A percentile compares a stretch with the other conserved stretches of the same genome.
Conservation (phyloP, 208 protist genomes). For the Endotrypanum monterogeii region DNA sequence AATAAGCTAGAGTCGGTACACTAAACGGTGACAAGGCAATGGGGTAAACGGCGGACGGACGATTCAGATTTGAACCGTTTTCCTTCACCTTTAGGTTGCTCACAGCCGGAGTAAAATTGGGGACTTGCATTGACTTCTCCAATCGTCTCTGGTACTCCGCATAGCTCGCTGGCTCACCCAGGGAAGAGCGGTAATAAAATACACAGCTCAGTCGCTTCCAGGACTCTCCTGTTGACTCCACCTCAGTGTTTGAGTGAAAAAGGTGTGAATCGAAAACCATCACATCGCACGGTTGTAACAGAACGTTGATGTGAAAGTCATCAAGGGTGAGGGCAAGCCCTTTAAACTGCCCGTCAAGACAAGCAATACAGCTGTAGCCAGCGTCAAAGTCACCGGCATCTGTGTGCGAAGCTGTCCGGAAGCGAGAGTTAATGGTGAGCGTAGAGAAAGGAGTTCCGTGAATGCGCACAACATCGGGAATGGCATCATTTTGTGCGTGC, state of each 20-base stretch:
- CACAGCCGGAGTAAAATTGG: constrained; percentile 15
- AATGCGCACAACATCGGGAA: constrained; percentile 90
- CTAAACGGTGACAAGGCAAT: constrained; percentile 57
- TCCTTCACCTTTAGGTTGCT: constrained; percentile 46
- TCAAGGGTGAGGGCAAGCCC: constrained; percentile 79
- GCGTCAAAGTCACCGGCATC: constrained; percentile 91
- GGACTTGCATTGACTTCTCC: constrained; percentile 30
- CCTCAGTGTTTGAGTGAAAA: constrained; percentile 92
- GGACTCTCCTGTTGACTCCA: constrained; percentile 46
- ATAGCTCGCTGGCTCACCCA: constrained; percentile 76
- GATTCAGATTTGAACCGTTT: constrained; percentile 71
- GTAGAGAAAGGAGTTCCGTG: constrained; percentile 89
- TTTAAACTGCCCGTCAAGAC: constrained; percentile 85
- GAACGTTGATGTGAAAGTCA: constrained; percentile 70
- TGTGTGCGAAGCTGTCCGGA: constrained; percentile 90
- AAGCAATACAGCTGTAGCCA: constrained; percentile 85
- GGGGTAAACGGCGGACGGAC: constrained; percentile 50
- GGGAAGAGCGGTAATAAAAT: constrained; percentile 85
- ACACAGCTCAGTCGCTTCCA: constrained; percentile 89
- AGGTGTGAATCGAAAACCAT: constrained; percentile 92
- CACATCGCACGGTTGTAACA: constrained; percentile 82
- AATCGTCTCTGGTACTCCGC: constrained; percentile 75
- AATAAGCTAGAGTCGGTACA: constrained; percentile 27
- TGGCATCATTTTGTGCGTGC: constrained; percentile 72
- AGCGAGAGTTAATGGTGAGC: constrained; percentile 90